Evolutionary conservation across 164 flowering plant genomes (phyloP), one percentile per base, ranked within the genome.

Genomic region (Magnolia changhungtana): DNA sequence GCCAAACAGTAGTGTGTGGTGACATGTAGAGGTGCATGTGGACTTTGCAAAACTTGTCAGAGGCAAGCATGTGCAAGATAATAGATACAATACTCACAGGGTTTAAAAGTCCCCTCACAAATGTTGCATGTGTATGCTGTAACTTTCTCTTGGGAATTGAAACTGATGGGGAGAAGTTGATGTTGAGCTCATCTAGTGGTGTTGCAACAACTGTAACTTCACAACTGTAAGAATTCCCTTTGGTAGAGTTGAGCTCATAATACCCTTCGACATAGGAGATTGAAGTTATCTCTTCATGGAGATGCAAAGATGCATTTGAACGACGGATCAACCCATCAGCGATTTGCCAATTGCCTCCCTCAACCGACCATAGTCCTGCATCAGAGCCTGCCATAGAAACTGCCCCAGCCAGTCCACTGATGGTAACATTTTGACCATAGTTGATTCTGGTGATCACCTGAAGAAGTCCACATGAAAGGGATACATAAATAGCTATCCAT

Each of bases 381-480:
- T 90, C 95, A 37, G 94, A 89, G 63, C 98, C 98, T 55, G 99
- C 99, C 84, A 96, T 80, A 49, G 99, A 92, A 84, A 96, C 99
- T 67, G 92, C 95, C 45, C 99, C 98, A 76, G 98, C 99, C 75
- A 94, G 89, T 69, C 98, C 98, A 81, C 98, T 96, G 73, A 96
- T 96, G 72, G 65, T 74, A 19, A 84, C 84, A 88, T 96, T 91
- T 82, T 96, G 99, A 29, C 99, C 99, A 80, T 96, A 96, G 73
- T 96, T 96, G 63, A 96, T 86, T 83, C 99, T 85, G n/a, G 97
- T 96, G 71, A 96, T 94, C 37, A 96, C 94, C 99, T 96, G 89
- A 55, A 55, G 16, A 55, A 55, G 61, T 11, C 61, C 76, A 83
- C 21, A 58, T 20, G 50, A 18, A 29, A 10, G 29, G 18, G 19